A percentile compares a stretch with the other conserved stretches of the same genome.
Conservation (phyloP, 306 rosid genomes). For the Medicago ruthenica region DNA sequence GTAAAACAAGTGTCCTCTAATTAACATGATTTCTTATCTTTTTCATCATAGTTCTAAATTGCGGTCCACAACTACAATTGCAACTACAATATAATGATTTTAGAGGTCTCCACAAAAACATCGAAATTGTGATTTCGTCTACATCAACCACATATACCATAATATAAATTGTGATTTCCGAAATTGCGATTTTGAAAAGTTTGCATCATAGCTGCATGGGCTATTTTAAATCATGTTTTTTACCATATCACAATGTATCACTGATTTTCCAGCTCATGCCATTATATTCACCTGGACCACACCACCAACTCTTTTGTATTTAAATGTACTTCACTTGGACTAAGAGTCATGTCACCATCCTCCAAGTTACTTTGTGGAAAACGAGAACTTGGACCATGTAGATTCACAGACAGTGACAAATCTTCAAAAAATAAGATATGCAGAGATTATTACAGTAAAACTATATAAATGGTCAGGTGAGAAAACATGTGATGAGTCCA, state of each 20-base stretch:
- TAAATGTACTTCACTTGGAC: conserved; percentile 27
- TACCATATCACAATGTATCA: not conserved
- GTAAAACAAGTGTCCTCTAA: too few relatives aligned
- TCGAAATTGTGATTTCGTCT: too few relatives aligned
- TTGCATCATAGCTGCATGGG: not conserved
- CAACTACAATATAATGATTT: too few relatives aligned
- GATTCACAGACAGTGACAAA: conserved; percentile 42
- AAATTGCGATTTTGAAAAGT: not conserved
- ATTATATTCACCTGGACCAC: not conserved
- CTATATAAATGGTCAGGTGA: conserved; percentile 5
- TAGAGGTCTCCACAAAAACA: too few relatives aligned
- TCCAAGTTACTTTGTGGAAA: conserved; percentile 36
- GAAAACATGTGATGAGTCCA: conserved; percentile 31
- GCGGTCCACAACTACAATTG: too few relatives aligned
- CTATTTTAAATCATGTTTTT: not conserved
- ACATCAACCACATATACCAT: not conserved
- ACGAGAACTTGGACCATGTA: conserved; percentile 39
- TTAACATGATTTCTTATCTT: too few relatives aligned
- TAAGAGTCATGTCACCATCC: conserved; percentile 45
- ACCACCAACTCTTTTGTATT: conserved; percentile 2
- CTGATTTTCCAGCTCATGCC: not conserved
- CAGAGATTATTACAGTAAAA: conserved; percentile 1
- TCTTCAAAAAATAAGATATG: conserved; percentile 36
- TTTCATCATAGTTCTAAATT: too few relatives aligned
- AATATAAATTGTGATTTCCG: too few relatives aligned